These are phyloP conservation scores for Amoebophrya sp. DNA, from an alignment of 169 alveolate genomes.

Conservation along the genomic window DNA sequence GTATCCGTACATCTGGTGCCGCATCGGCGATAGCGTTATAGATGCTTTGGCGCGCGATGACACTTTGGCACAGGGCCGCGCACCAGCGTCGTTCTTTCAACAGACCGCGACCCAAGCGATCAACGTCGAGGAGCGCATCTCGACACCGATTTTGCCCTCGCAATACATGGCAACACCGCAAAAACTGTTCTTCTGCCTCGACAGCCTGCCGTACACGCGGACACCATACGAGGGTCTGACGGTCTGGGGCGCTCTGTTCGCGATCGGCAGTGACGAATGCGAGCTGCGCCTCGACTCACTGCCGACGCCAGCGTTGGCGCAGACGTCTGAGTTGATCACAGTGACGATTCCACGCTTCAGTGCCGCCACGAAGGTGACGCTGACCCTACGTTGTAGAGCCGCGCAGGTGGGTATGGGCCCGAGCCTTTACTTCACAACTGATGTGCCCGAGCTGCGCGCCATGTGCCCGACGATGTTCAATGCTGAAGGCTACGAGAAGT, in stretches of 20 bases:
- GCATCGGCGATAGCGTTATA: neutral
- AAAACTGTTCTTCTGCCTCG: neutral
- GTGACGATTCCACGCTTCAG: neutral
- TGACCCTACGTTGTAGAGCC: neutral
- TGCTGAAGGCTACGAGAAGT: conserved; percentile 10
- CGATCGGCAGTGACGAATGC: neutral
- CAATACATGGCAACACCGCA: neutral
- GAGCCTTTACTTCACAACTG: neutral
- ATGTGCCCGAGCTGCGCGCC: neutral
- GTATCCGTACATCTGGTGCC: neutral
- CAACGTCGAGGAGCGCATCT: neutral
- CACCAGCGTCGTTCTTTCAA: neutral
- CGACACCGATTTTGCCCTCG: neutral
- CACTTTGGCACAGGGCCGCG: neutral
- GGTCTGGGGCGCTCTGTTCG: neutral
- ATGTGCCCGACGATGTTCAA: neutral
- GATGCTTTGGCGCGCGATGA: neutral
- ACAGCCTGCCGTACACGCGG: neutral
- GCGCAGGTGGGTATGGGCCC: neutral
- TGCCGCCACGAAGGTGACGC: neutral
- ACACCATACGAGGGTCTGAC: neutral
- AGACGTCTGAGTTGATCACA: neutral
- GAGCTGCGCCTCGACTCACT: neutral
- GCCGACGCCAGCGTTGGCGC: neutral
- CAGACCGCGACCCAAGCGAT: neutral